A percentile compares a stretch with the other conserved stretches of the same genome.
Evolutionary conservation across 495 filamentous ascomycete species (phyloP).

Genomic region (Aspergillus leporis): DNA sequence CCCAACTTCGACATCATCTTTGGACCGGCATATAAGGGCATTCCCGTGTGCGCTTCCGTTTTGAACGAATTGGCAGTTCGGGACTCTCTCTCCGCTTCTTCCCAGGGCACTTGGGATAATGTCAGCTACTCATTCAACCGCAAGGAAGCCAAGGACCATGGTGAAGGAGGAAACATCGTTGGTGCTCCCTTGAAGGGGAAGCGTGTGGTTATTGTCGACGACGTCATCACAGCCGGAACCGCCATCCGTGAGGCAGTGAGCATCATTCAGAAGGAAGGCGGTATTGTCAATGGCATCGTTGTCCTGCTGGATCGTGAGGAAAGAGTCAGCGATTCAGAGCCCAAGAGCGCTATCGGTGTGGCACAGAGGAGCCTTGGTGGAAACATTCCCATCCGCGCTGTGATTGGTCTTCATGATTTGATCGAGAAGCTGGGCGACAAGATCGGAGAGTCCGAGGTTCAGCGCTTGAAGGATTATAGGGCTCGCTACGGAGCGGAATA

Average conservation of each 20-base stretch:
- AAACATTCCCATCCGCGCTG: slow-evolving; percentile 48
- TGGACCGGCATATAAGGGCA: slow-evolving; percentile 95
- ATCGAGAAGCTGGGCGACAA: slow-evolving; percentile 59
- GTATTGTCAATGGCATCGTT: slow-evolving; percentile 78
- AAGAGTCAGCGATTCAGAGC: slow-evolving; percentile 59
- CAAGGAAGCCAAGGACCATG: slow-evolving; percentile 93
- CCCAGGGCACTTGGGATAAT: slow-evolving; percentile 40
- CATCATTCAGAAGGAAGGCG: slow-evolving; percentile 79
- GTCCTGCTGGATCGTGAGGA: slow-evolving; percentile 88
- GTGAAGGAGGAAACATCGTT: slow-evolving; percentile 89
- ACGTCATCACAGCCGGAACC: slow-evolving; percentile 93
- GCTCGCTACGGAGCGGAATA: slow-evolving; percentile 59
- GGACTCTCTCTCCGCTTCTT: slow-evolving; percentile 42
- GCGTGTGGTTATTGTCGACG: slow-evolving; percentile 85
- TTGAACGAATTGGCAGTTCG: slow-evolving; percentile 67
- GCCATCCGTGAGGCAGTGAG: slow-evolving; percentile 87
- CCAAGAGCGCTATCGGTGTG: slow-evolving; percentile 74
- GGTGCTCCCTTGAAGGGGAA: slow-evolving; percentile 82
- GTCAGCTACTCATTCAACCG: slow-evolving; percentile 87
- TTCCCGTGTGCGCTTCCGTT: slow-evolving; percentile 76
- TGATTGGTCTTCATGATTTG: slow-evolving; percentile 70
- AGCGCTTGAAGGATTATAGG: slow-evolving; percentile 75
- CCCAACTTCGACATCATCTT: slow-evolving; percentile 45
- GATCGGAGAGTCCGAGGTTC: slow-evolving; percentile 61
- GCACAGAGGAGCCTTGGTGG: slow-evolving; percentile 64